Conservation (phyloP, 768 basidiomycete genomes). For the Hygrophorus pudorinus region DNA sequence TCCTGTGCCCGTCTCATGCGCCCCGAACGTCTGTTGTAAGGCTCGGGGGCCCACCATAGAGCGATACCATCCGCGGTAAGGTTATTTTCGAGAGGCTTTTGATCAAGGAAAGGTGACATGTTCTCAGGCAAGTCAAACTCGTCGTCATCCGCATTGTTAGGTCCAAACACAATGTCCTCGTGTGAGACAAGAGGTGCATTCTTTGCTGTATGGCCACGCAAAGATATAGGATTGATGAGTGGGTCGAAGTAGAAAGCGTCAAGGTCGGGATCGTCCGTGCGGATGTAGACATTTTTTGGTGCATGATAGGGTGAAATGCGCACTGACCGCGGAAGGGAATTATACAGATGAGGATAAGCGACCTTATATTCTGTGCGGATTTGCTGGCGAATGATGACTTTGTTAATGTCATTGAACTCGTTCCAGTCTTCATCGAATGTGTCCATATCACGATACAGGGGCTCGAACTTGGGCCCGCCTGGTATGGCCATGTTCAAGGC, state of each 20-base stretch:
- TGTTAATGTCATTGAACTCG: conserved; percentile 99
- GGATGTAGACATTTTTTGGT: conserved; percentile 97
- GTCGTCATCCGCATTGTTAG: conserved; percentile 76
- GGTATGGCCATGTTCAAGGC: conserved; percentile 96
- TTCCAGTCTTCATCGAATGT: conserved; percentile 99
- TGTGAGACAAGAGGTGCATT: conserved; percentile 76
- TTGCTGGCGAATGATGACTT: conserved; percentile 97
- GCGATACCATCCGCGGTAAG: conserved; percentile 94
- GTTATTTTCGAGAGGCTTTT: conserved; percentile 77
- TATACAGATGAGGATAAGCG: conserved; percentile 97
- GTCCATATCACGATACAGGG: conserved; percentile 94
- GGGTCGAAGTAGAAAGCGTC: conserved; percentile 99
- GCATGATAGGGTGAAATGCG: conserved; percentile 85
- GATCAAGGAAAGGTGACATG: conserved; percentile 70
- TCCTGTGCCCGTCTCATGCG: conserved; percentile 93
- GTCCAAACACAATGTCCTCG: conserved; percentile 89
- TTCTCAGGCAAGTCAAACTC: conserved; percentile 78
- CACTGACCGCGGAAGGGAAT: conserved; percentile 93
- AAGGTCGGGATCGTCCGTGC: conserved; percentile 98
- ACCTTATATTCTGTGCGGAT: conserved; percentile 99
- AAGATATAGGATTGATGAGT: conserved; percentile 93
- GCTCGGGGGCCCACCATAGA: conserved; percentile 97
- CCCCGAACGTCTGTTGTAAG: conserved; percentile 87
- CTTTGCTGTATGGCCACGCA: conserved; percentile 78
- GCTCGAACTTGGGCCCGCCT: conserved; percentile 98